Evolutionary conservation across 768 basidiomycete genomes (phyloP).

Genomic region (Solioccasus polychromus): DNA sequence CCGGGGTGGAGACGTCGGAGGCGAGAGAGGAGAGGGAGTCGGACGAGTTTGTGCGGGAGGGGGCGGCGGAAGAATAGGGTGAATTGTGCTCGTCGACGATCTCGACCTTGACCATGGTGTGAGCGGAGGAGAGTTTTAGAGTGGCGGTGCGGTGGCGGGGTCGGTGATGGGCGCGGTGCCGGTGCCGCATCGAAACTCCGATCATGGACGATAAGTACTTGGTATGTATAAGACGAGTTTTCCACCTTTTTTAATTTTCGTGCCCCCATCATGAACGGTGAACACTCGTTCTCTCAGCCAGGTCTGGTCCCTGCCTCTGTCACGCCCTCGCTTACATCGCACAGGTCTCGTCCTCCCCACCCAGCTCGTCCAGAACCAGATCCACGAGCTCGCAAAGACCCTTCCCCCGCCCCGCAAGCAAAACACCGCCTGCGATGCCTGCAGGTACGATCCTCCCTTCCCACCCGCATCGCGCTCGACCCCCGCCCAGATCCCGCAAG

Average conservation of each 20-base stretch:
- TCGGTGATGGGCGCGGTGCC: constrained; percentile 28
- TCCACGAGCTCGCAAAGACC: constrained; percentile 76
- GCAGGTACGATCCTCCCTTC: constrained; percentile 51
- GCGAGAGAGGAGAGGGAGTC: constrained; percentile 78
- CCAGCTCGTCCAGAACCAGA: constrained; percentile 73
- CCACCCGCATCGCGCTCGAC: constrained; percentile 2
- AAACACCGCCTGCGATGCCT: constrained; percentile 92
- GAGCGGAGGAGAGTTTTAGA: neutral
- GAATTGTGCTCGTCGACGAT: constrained; percentile 78
- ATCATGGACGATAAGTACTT: constrained; percentile 25
- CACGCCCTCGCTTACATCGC: neutral
- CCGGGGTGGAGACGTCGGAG: constrained; percentile 61
- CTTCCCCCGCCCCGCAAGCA: constrained; percentile 86
- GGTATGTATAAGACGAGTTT: no score
- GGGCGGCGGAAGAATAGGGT: constrained; percentile 73
- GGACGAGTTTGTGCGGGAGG: constrained; percentile 65
- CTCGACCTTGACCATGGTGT: constrained; percentile 91
- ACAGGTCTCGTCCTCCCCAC: constrained; percentile 62
- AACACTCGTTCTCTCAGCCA: constrained; percentile 35
- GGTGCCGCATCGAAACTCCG: constrained; percentile 28
- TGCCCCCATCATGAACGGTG: constrained; percentile 30
- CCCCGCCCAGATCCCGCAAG: constrained; percentile 63
- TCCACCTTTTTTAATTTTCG: constrained; percentile 22
- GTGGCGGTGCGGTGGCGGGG: constrained; percentile 22
- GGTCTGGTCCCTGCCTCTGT: constrained; percentile 14